Evolutionary conservation across 1,284 basidiomycete genomes (phyloP).

Genomic region (Tilletiaria anomala): DNA sequence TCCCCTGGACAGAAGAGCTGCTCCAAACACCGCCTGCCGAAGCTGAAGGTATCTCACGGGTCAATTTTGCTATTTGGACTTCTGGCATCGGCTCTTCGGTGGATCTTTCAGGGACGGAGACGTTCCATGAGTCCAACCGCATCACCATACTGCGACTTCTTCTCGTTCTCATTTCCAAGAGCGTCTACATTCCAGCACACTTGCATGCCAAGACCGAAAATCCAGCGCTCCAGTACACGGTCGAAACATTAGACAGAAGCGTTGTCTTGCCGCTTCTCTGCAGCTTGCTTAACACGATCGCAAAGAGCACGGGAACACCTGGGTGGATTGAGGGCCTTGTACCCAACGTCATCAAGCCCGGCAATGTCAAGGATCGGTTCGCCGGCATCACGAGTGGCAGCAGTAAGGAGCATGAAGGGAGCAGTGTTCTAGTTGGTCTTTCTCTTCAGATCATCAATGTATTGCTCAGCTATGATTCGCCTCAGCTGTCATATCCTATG

Average conservation of each 20-base stretch:
- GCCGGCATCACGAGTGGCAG: conserved; percentile 9
- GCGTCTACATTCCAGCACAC: conserved; percentile 27
- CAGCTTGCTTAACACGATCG: conserved; percentile 28
- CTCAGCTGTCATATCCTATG: too few species aligned
- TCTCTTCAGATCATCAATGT: conserved; percentile 26
- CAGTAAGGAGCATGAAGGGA: conserved; percentile 12
- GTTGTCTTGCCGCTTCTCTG: conserved; percentile 30
- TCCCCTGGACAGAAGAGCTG: conserved; percentile 35
- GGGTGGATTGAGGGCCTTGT: too few species aligned
- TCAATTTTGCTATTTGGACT: conserved; percentile 32
- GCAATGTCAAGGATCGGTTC: conserved; percentile 11
- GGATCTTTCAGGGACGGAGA: conserved; percentile 15
- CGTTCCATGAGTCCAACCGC: conserved; percentile 19
- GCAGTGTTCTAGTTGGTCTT: conserved; percentile 11
- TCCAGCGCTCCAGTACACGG: conserved; percentile 13
- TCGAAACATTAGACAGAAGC: conserved; percentile 15
- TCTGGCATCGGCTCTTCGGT: conserved; percentile 32
- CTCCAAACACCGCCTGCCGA: conserved; percentile 3
- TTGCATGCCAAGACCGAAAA: too few species aligned
- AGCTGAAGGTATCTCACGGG: conserved; percentile 8
- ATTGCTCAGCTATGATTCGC: conserved; percentile 24
- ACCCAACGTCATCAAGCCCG: too few species aligned
- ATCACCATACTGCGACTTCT: conserved; percentile 26
- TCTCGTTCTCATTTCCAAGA: conserved; percentile 31
- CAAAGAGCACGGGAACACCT: conserved; percentile 19